A percentile compares a stretch with the other conserved stretches of the same genome.
These are phyloP conservation scores for Carex littledalei DNA, from an alignment of 176 grass and related monocot genomes.

Conservation along the genomic window DNA sequence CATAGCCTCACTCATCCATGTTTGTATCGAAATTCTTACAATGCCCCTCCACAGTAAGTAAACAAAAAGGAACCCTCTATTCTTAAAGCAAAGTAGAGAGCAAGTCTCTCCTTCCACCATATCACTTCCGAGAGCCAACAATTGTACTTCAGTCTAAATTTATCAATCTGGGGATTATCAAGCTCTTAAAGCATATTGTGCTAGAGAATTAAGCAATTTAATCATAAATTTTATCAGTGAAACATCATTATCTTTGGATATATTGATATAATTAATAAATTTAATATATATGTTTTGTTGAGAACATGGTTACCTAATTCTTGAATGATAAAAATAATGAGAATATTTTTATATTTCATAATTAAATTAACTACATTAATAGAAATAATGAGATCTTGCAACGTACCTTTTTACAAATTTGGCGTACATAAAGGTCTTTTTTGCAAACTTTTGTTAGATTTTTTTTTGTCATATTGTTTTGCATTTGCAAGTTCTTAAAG, in stretches of 20 bases:
- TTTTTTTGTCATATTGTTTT: neutral
- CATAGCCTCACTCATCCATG: too few relatives aligned
- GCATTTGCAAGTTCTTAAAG: neutral
- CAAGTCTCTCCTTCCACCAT: neutral
- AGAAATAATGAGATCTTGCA: neutral
- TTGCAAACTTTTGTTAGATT: slow-evolving; percentile 16
- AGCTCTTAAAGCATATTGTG: neutral
- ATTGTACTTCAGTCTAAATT: neutral
- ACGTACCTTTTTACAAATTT: neutral
- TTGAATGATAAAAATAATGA: neutral
- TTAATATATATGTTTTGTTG: neutral
- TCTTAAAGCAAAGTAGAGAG: neutral
- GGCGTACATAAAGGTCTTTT: neutral
- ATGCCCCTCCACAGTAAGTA: neutral
- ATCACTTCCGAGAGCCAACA: neutral
- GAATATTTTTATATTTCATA: neutral
- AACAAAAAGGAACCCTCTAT: neutral
- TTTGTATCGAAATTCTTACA: neutral
- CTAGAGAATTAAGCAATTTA: neutral
- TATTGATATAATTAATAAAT: too few relatives aligned
- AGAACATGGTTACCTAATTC: neutral
- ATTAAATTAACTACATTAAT: neutral
- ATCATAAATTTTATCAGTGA: neutral
- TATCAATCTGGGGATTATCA: neutral
- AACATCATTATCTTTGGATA: neutral